Percentiles rank a stretch among this genome's conserved stretches.
These are phyloP conservation scores for Cyclanthera cordifolia DNA, from an alignment of 306 rosid genomes.

Conservation along the genomic window DNA sequence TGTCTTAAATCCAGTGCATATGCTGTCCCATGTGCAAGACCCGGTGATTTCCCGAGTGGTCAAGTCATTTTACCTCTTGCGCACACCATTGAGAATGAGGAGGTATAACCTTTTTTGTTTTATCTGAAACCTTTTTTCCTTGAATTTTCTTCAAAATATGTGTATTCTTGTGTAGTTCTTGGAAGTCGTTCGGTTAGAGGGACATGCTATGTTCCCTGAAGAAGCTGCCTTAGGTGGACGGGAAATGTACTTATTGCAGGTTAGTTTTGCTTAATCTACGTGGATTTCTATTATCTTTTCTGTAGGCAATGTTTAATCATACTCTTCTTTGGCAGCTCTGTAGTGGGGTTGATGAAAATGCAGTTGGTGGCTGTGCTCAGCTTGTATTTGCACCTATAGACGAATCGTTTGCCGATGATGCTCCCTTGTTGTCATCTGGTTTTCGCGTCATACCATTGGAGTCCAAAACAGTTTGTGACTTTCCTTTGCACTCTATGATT, in stretches of 20 bases:
- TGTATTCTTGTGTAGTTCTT: constrained; percentile 43
- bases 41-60: constrained; percentile 69
- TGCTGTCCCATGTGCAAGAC: constrained; percentile 72
- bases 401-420: constrained; percentile 93
- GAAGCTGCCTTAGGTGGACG: constrained; percentile 58
- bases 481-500: background rate
- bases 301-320: background rate
- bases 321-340: constrained; percentile 45
- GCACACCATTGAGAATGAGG: constrained; percentile 81
- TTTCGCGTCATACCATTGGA: constrained; percentile 88
- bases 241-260: constrained; percentile 86
- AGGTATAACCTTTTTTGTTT: constrained; percentile 29
- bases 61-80: constrained; percentile 90
- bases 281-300: background rate
- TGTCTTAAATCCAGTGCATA: constrained; percentile 70
- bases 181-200: constrained; percentile 92
- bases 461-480: constrained; percentile 54
- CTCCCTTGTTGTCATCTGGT: constrained; percentile 83
- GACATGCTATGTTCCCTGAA: constrained; percentile 84
- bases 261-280: constrained; percentile 11
- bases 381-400: constrained; percentile 98
- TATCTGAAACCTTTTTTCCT: background rate
- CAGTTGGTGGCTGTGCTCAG: constrained; percentile 84
- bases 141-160: background rate
- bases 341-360: constrained; percentile 83